phyloP scores from a whole-genome alignment of 495 filamentous ascomycete genomes.

The Penicillium manginii region DNA sequence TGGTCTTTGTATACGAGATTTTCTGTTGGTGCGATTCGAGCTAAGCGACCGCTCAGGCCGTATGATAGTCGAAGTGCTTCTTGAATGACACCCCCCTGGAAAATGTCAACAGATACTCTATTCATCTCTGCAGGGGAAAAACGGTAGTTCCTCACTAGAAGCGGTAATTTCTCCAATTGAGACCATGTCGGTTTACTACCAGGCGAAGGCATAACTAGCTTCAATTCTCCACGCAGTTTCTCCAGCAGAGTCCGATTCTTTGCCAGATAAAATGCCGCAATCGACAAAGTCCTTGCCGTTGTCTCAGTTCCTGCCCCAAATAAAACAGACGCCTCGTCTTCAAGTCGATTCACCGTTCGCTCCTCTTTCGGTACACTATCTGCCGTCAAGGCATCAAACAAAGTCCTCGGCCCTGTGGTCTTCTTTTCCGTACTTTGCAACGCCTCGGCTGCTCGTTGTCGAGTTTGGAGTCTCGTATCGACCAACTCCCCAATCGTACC shows the following conservation, averaged over 20 bases:
- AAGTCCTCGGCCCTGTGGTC: conserved; percentile 4
- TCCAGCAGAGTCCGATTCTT: conserved; percentile 7
- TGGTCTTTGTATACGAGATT: conserved; percentile 43
- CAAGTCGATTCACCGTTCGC: conserved; percentile 31
- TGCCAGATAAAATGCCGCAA: conserved; percentile 26
- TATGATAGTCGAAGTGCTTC: conserved; percentile 53
- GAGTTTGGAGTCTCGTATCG: conserved; percentile 20
- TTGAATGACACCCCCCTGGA: conserved; percentile 43
- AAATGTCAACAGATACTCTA: not conserved
- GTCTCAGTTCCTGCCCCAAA: conserved; percentile 50
- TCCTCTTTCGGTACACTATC: conserved; percentile 29
- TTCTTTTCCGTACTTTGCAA: conserved; percentile 24
- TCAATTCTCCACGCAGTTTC: conserved; percentile 36
- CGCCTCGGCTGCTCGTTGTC: conserved; percentile 20
- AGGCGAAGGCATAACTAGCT: conserved; percentile 33
- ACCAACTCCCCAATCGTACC: conserved; percentile 23
- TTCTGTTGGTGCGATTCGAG: conserved; percentile 46
- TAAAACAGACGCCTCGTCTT: conserved; percentile 41
- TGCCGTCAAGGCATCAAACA: conserved; percentile 27
- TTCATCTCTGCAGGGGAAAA: not conserved
- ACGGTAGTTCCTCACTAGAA: conserved; percentile 41
- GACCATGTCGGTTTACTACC: conserved; percentile 31
- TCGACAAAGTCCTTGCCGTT: conserved; percentile 28
- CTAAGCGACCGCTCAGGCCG: conserved; percentile 42
- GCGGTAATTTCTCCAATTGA: conserved; percentile 54